Percentiles rank a stretch among this genome's conserved stretches.
Conservation (phyloP, 2,329 filamentous ascomycete genomes). For the Waltergamsia citrina region DNA sequence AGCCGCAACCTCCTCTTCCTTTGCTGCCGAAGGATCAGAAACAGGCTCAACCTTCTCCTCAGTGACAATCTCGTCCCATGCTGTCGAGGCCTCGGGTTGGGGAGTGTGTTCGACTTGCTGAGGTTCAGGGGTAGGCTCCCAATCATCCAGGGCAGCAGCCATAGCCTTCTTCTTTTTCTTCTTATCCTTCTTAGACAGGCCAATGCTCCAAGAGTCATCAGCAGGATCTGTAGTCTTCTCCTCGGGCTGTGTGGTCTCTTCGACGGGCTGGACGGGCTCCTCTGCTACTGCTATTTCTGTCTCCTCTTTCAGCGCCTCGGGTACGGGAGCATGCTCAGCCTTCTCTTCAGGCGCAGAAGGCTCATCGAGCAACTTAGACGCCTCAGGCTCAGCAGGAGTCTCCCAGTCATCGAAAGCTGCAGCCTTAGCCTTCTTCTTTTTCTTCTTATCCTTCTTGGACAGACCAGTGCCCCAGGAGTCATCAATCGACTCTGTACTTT, state of each 20-base stretch:
- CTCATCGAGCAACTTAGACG: background rate
- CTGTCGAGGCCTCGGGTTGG: no score
- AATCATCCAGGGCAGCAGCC: conserved; percentile 1
- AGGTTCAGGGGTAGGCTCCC: background rate
- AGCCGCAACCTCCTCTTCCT: background rate
- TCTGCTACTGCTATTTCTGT: no score
- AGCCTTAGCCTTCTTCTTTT: conserved; percentile 18
- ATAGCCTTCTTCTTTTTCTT: conserved; percentile 17
- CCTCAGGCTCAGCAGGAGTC: background rate
- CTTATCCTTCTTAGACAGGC: conserved; percentile 22
- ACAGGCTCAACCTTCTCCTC: background rate
- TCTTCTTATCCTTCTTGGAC: conserved; percentile 24
- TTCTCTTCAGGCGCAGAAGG: background rate
- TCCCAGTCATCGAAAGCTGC: conserved; percentile 9
- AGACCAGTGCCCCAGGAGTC: conserved; percentile 6
- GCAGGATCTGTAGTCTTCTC: no score
- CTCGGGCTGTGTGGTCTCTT: no score
- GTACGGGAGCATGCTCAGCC: no score
- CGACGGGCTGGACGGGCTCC: no score
- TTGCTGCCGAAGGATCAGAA: background rate
- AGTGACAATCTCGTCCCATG: no score
- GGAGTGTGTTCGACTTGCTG: no score
- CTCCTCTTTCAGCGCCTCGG: no score
- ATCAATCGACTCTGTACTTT: background rate
- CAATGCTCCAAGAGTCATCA: background rate